Evolutionary conservation across 202 grass and related monocot species (phyloP).

Genomic region (Bolboschoenoplectus hybrid): DNA sequence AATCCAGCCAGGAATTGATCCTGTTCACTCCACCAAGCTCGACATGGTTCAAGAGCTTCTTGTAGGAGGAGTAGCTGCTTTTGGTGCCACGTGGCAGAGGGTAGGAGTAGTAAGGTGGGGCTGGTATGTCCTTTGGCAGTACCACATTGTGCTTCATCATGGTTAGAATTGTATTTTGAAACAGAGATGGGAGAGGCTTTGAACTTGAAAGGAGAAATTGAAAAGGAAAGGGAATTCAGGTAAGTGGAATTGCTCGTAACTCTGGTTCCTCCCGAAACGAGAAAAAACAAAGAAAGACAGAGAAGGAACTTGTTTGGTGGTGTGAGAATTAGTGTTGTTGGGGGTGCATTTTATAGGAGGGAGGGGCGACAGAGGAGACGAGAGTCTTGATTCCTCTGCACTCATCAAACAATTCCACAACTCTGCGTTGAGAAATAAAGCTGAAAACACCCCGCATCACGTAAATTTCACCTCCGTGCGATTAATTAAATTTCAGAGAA

Average conservation of each 20-base stretch:
- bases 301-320: conserved; percentile 18
- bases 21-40: conserved; percentile 36
- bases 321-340: conserved; percentile 36
- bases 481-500: neutral
- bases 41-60: conserved; percentile 45
- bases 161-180: neutral
- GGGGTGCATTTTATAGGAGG: conserved; percentile 19
- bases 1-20: conserved; percentile 48
- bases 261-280: neutral
- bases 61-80: conserved; percentile 35
- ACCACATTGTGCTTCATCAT: conserved; percentile 63
- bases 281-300: neutral
- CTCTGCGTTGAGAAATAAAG: neutral
- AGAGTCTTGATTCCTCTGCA: neutral
- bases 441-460: no score
- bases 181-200: no score
- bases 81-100: conserved; percentile 10
- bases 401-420: neutral
- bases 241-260: conserved; percentile 21
- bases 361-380: neutral
- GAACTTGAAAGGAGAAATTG: neutral
- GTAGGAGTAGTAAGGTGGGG: conserved; percentile 35
- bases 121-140: conserved; percentile 45
- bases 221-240: neutral
- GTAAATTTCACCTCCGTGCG: neutral